Base-by-base conservation (phyloP, 192 early-diverging fungal species). In the Pilobolus umbonatus region DNA sequence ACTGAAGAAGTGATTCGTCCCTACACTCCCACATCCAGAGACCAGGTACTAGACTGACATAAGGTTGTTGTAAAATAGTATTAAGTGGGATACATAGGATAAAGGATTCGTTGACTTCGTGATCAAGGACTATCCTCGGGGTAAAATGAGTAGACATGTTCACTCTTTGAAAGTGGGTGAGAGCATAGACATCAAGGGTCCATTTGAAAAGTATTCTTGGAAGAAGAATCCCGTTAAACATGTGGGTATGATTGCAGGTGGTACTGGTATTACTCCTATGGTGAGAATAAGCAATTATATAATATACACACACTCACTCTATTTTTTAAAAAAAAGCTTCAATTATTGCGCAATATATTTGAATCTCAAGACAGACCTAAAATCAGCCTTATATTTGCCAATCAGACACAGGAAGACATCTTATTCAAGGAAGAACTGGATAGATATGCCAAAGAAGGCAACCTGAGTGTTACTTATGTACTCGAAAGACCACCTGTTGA, bases 231-330 rank as follows among this genome's bases (percentile, higher is more conserved):
- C 85, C 64, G 74, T 75, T 47, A 55, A 78, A 29, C 54, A 83
- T 48, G 75, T 89, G 45, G 85, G 74, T 36, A 69, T 92, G 78
- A 74, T 92, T 62, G 86, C 88, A 48, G 89, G 87, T 43, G 90
- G 90, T 10, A 80, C 85, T 21, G 88, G 87, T 60, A 81, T 91
- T 60, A 88, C 88, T 5, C 86, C 87, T 49, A 84, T 83, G 80
- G 29, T 71, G 22, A 60, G 39, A 42, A 22, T 26, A 9, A 34
- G 4, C 45, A 31, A 58, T 34, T 28, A 45, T 54, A 44, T 29
- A 32, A 58, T 40, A 28, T 17, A 45, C 39, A 12, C 14, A 25
- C 14, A 25, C 4, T 22, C 10, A 26, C 10, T 11, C 25, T 29
- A 14, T 24, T 40, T 38, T 14, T 31, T 26, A 25, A 21, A 35